Conservation (phyloP, 2,329 filamentous ascomycete species). For the Samsoniella hepiali region DNA sequence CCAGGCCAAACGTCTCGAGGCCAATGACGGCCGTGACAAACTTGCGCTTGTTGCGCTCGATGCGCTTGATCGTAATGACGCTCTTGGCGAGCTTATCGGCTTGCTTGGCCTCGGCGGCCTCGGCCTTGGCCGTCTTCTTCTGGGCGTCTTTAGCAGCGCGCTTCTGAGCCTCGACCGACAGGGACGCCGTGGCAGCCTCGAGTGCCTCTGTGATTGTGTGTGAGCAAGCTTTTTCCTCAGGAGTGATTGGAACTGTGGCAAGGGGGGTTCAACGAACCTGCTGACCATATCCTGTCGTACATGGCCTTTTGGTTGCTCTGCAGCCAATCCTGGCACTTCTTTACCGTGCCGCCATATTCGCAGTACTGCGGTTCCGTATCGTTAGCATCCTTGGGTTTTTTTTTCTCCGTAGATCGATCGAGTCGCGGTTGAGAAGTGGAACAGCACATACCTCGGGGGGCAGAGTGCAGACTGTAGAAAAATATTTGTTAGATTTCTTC, state of each 20-base stretch:
- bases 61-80: constrained; percentile 88
- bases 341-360: constrained; percentile 94
- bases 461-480: constrained; percentile 56
- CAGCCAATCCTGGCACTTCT: constrained; percentile 98
- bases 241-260: neutral
- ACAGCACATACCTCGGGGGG: constrained; percentile 54
- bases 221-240: neutral
- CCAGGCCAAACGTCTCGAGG: constrained; percentile 83
- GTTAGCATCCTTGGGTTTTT: constrained; percentile 21
- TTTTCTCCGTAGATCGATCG: constrained; percentile 14
- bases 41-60: constrained; percentile 97
- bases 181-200: constrained; percentile 76
- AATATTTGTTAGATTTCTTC: constrained; percentile 1
- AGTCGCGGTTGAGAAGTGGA: constrained; percentile 6
- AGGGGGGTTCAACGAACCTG: constrained; percentile 53
- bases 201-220: constrained; percentile 60
- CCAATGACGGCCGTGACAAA: constrained; percentile 91
- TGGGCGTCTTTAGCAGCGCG: constrained; percentile 92
- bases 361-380: constrained; percentile 70
- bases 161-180: constrained; percentile 89
- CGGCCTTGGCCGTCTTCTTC: constrained; percentile 95
- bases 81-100: constrained; percentile 78
- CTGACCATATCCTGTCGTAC: constrained; percentile 79
- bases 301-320: constrained; percentile 68
- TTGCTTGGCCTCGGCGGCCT: constrained; percentile 78